Base-by-base conservation (phyloP, 192 early-diverging fungal genomes). In the Backusella mclennaniae region DNA sequence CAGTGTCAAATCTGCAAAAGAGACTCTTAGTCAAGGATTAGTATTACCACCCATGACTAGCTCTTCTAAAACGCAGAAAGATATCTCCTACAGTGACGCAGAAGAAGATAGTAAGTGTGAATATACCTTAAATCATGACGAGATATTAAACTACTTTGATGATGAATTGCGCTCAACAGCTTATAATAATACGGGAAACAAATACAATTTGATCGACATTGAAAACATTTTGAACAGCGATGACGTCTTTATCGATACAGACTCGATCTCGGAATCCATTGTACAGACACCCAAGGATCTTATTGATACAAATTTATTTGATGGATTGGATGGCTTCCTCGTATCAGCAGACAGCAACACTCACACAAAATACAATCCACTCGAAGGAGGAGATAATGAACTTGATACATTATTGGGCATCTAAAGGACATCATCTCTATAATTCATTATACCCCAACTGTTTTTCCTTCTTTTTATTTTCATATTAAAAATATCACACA, bases 1-100 rank as follows among this genome's bases (percentile, higher is more conserved):
- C 56, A 63, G 56, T 63, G 56, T 63, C 21, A 23, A 63, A 63
- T 63, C 56, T 63, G 56, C 56, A 63, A 63, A 63, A 63, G 56
- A 63, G 56, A 63, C 56, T 29, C 3, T 29, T 63, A 63, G 56
- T 63, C 56, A 23, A 63, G 56, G 56, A 29, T 63, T 63, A 63
- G 26, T 29, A 26, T 63, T 63, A 63, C 56, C 56, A 63, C 56
- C 56, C 56, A 14, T 29, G 56, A 63, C 56, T 63, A 63, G 56
- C 12, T 63, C 56, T 63, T 63, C 56, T 63, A 29, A 29, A 29
- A 63, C 21, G 56, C 56, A 63, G 56, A 63, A 63, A 63, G 56
- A 63, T 63, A 0, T 26, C 23, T 23, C 11, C 2, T 63, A 11
- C 9, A 63, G 56, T 4, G 23, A 63, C 23, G 7, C 23, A 29